These are phyloP conservation scores for Phyllosticta citrichinensis DNA, from an alignment of 2,329 filamentous ascomycete genomes.

Conservation along the genomic window DNA sequence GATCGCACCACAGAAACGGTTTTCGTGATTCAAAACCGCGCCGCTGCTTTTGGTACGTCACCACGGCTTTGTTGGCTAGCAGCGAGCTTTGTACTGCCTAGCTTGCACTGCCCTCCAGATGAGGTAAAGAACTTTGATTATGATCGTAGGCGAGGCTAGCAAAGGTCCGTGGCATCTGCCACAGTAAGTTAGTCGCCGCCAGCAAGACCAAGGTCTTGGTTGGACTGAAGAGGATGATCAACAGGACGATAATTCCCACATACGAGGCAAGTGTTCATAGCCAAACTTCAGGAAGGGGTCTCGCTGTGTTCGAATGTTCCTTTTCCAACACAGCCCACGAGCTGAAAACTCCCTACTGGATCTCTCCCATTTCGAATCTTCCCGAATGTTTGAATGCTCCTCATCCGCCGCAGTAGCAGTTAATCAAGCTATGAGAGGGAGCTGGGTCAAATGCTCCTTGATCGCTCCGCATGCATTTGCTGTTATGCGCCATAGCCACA, in stretches of 20 bases:
- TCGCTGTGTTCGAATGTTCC: too few relatives aligned
- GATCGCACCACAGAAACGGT: not conserved
- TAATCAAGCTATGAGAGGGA: too few relatives aligned
- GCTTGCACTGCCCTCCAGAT: not conserved
- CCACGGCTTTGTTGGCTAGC: not conserved
- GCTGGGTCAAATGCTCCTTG: too few relatives aligned
- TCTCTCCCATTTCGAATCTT: too few relatives aligned
- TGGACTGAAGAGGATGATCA: too few relatives aligned
- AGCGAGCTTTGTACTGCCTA: not conserved
- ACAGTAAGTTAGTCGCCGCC: not conserved
- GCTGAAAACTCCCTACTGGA: too few relatives aligned
- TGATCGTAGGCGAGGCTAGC: not conserved
- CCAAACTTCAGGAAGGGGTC: not conserved
- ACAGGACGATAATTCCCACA: too few relatives aligned
- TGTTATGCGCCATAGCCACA: too few relatives aligned
- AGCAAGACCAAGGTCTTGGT: not conserved
- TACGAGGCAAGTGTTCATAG: not conserved
- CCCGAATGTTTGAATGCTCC: too few relatives aligned
- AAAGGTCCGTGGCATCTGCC: not conserved
- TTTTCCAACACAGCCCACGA: too few relatives aligned
- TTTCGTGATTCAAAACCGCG: not conserved
- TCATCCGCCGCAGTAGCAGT: too few relatives aligned
- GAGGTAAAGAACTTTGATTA: not conserved
- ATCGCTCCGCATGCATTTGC: too few relatives aligned
- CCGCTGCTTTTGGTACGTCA: not conserved